Conservation (phyloP, 176 grass and related monocot species). For the Cenchrus purpureus region DNA sequence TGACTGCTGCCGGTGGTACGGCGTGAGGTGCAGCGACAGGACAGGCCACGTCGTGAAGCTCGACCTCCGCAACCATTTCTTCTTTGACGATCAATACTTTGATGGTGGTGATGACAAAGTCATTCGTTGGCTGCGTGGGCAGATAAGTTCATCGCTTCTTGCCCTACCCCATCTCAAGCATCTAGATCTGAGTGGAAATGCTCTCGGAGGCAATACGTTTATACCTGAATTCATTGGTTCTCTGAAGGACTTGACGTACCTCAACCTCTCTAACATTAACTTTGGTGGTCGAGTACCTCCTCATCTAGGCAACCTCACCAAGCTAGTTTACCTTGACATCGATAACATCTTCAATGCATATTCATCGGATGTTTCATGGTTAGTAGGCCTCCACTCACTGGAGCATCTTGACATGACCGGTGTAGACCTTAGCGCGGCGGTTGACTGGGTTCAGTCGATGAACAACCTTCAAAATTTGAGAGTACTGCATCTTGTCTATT, state of each 20-base stretch:
- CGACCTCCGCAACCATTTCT: neutral
- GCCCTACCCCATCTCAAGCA: neutral
- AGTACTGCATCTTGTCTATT: accelerated
- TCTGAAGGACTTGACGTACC: neutral
- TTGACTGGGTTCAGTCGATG: neutral
- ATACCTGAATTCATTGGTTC: neutral
- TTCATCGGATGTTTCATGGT: neutral
- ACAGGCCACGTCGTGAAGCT: slow-evolving; percentile 38
- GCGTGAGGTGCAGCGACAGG: slow-evolving; percentile 11
- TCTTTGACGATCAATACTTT: too few relatives aligned
- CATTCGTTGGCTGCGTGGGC: neutral
- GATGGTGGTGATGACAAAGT: too few relatives aligned
- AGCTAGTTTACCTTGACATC: neutral
- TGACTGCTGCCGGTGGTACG: slow-evolving; percentile 38
- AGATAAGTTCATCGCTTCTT: neutral
- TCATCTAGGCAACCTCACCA: neutral
- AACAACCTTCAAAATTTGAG: neutral
- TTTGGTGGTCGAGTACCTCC: neutral
- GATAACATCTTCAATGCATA: neutral
- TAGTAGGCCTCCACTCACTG: neutral
- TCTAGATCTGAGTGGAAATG: neutral
- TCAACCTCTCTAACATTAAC: neutral
- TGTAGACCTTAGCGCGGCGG: neutral
- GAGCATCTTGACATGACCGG: neutral
- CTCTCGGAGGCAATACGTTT: neutral